Evolutionary conservation across 164 flowering plant genomes (phyloP).

Genomic region (Amborella trichopoda): DNA sequence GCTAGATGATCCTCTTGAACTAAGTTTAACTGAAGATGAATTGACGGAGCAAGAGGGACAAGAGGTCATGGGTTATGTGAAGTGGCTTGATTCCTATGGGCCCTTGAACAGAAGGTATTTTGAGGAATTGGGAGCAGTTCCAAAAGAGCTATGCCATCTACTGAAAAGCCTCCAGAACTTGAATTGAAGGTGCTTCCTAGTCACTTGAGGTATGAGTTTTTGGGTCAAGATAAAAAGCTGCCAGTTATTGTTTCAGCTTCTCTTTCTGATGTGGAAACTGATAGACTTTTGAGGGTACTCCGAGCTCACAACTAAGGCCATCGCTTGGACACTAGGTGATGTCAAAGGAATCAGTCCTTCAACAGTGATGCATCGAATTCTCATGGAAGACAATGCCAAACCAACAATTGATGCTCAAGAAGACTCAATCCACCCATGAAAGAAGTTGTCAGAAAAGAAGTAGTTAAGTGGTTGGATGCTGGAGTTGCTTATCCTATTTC

Average conservation of each 20-base stretch:
- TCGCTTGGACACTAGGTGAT: background rate
- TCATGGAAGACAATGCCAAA: background rate
- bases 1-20: too few species aligned
- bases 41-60: too few species aligned
- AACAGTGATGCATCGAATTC: background rate
- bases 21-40: too few species aligned
- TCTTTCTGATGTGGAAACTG: slow-evolving; percentile 1
- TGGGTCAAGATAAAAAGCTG: background rate
- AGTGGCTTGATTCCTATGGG: too few species aligned
- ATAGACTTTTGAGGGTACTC: background rate
- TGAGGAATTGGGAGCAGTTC: background rate
- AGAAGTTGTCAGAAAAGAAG: background rate
- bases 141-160: too few species aligned
- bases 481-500: background rate
- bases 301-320: background rate
- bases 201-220: slow-evolving; percentile 1
- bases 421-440: background rate
- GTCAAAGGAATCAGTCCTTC: background rate
- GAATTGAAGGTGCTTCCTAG: background rate
- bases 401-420: background rate
- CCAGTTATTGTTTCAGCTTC: slow-evolving; percentile 1
- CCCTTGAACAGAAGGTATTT: too few species aligned
- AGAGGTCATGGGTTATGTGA: too few species aligned
- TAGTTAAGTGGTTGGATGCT: background rate
- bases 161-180: background rate